A percentile compares a stretch with the other conserved stretches of the same genome.
Conservation (phyloP, 2,329 filamentous ascomycete genomes). For the Alternaria postmessia region DNA sequence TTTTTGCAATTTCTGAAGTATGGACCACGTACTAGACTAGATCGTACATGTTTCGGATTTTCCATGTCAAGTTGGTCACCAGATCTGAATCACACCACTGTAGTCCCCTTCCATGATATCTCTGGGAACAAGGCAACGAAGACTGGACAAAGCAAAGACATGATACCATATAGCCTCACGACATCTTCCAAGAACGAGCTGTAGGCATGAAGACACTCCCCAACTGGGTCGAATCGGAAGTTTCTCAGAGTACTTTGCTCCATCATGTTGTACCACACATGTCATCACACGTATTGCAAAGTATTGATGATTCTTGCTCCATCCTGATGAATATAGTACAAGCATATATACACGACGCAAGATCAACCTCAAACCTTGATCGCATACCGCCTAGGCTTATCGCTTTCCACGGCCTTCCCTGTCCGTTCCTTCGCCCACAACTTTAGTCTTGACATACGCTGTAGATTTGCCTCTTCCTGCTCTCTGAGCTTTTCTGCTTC, state of each 20-base stretch:
- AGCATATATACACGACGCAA: constrained; percentile 20
- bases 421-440: constrained; percentile 41
- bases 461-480: constrained; percentile 26
- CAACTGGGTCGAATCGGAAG: too few species aligned
- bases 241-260: too few species aligned
- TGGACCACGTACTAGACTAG: not conserved
- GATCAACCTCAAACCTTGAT: constrained; percentile 29
- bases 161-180: too few species aligned
- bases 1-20: not conserved
- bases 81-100: not conserved
- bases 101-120: not conserved
- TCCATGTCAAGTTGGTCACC: not conserved
- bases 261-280: too few species aligned
- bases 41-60: not conserved
- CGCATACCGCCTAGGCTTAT: constrained; percentile 24
- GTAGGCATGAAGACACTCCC: too few species aligned
- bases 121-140: too few species aligned
- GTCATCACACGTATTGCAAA: not conserved
- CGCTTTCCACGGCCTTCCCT: constrained; percentile 28
- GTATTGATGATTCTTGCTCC: not conserved
- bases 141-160: too few species aligned
- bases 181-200: too few species aligned
- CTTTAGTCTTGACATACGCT: constrained; percentile 51
- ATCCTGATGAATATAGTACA: constrained; percentile 30
- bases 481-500: constrained; percentile 9